Base-by-base conservation (phyloP, 2,329 filamentous ascomycete genomes). In the Truncatella angustata region DNA sequence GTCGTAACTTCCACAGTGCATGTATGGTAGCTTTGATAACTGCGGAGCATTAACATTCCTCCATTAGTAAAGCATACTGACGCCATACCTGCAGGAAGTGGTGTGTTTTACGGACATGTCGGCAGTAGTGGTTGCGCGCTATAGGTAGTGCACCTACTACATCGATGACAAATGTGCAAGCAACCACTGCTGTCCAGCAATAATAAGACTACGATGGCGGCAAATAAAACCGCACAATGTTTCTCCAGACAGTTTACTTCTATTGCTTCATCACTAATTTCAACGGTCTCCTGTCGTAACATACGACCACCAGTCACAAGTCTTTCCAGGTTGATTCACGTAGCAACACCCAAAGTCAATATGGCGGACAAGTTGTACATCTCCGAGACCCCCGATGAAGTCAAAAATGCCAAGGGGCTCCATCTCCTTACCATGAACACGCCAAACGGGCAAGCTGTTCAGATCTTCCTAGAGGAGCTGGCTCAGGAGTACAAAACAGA, bases 401-500 rank as follows among this genome's bases (percentile, higher is more conserved):
- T 62, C 14, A 56, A 56, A 12, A 55, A 49, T 5, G 58, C 60
- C 18, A 53, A 58, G 40, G 60, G 60, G 4, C 52, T 63, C 11
- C 60, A 63, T 24, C 56, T 63, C 16, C 58, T 63, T 40, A 63
- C 60, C 3, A 54, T 58, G 36, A 61, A 54, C 51, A 63, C 60
- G 2, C 56, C 58, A 3, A 63, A 63, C 20, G 60, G 60, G 1
- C 58, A 63, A 40, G 56, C 58, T 5, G 56, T 60, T 4, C 59
- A 61, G 42, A 60, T 61, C 43, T 49, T 61, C 5, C 44, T 61
- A 20, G 79, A 82, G 58, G 79, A 82, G 60, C 66, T 82, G 21
- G 73, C 74, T 37, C 73, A 76, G 14, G 55, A 63, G 24, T 82
- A 82, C 59, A 75, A 74, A 40, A 74, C 70, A 2, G 59, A 76